phyloP scores from a whole-genome alignment of 2,329 filamentous ascomycete genomes.

The Trematosphaeria pertusa region DNA sequence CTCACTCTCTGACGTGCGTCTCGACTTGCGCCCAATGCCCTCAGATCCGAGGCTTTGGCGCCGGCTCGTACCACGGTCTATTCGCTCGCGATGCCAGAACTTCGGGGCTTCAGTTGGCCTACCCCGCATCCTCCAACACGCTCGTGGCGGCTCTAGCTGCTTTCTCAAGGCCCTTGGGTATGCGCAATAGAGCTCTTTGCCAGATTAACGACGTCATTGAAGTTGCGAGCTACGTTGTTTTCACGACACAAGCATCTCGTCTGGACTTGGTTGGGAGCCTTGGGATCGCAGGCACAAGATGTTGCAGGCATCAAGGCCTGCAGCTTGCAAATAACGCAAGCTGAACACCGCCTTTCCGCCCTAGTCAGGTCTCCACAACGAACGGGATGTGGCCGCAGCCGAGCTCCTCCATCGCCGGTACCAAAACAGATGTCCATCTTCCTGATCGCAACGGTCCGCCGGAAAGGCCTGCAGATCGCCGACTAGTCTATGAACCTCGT shows the following conservation, averaged over 20 bases:
- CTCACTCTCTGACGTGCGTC: neutral
- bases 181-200: too few species aligned
- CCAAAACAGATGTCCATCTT: too few species aligned
- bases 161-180: too few species aligned
- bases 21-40: conserved; percentile 1
- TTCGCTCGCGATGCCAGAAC: neutral
- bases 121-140: neutral
- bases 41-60: neutral
- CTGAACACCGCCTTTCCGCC: neutral
- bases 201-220: too few species aligned
- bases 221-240: too few species aligned
- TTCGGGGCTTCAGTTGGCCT: neutral
- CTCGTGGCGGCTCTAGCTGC: neutral
- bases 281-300: too few species aligned
- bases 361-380: neutral
- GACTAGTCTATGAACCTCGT: neutral
- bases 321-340: neutral
- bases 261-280: too few species aligned
- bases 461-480: neutral
- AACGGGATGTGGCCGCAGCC: neutral
- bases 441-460: too few species aligned
- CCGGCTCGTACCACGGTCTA: neutral
- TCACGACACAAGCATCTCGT: too few species aligned
- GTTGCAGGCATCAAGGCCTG: neutral
- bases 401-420: neutral